phyloP scores from a whole-genome alignment of 768 basidiomycete genomes.

The Pisolithus albus region DNA sequence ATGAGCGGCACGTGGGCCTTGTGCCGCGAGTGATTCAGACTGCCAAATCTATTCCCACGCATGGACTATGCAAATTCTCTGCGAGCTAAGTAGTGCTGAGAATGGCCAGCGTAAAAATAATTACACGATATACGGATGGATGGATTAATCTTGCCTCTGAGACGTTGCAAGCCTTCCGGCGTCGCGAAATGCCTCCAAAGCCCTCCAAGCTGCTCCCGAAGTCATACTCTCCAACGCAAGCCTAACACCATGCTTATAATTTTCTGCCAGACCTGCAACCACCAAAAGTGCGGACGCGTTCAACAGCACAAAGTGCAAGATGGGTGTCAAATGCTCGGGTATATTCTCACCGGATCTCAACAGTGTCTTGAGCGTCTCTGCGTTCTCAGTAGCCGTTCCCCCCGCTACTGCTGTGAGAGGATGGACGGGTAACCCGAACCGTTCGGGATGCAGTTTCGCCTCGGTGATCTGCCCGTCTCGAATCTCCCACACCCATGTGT shows the following conservation, averaged over 20 bases:
- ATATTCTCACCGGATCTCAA: constrained; percentile 51
- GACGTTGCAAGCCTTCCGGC: constrained; percentile 23
- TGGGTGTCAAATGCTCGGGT: constrained; percentile 51
- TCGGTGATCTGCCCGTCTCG: constrained; percentile 60
- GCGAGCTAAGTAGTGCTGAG: too few species aligned
- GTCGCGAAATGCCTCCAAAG: constrained; percentile 45
- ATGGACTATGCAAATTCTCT: too few species aligned
- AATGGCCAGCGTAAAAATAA: too few species aligned
- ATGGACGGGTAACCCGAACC: constrained; percentile 73
- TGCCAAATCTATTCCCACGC: too few species aligned
- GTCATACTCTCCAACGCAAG: constrained; percentile 56
- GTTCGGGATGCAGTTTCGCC: constrained; percentile 53
- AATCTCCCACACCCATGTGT: constrained; percentile 81
- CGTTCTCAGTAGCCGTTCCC: constrained; percentile 74
- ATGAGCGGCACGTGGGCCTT: too few species aligned
- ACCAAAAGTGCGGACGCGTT: constrained; percentile 87
- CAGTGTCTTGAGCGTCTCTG: constrained; percentile 59
- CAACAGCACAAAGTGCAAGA: constrained; percentile 82
- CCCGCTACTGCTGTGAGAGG: constrained; percentile 66
- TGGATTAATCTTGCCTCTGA: too few species aligned
- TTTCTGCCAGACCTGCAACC: constrained; percentile 67
- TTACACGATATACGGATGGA: too few species aligned
- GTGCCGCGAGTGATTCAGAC: too few species aligned
- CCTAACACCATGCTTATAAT: constrained; percentile 64
- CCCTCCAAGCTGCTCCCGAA: constrained; percentile 55